Evolutionary conservation across 352 stramenopile genomes (phyloP).

Genomic region (Phytopythium chamaehyphon): DNA sequence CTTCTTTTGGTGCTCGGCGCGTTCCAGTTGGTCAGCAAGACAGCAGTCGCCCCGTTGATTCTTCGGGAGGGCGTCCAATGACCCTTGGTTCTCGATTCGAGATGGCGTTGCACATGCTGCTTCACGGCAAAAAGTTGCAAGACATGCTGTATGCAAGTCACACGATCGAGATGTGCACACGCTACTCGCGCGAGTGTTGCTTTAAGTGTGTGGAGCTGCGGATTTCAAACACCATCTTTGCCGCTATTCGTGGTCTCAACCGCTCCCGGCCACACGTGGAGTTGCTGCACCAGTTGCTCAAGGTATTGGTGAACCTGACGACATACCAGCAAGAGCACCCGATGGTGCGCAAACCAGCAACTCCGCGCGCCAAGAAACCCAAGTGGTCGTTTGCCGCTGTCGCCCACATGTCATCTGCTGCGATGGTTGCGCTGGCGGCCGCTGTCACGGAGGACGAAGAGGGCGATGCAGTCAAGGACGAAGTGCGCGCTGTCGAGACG

Average conservation of each 20-base stretch:
- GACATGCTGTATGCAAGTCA: slow-evolving; percentile 92
- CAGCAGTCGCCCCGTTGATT: slow-evolving; percentile 10
- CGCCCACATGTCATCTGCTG: slow-evolving; percentile 4
- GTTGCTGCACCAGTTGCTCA: slow-evolving; percentile 85
- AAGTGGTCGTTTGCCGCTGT: slow-evolving; percentile 7
- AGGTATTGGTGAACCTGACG: slow-evolving; percentile 87
- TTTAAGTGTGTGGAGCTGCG: slow-evolving; percentile 82
- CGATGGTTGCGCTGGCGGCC: slow-evolving; percentile 4
- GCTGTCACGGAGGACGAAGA: slow-evolving; percentile 3
- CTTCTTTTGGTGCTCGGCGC: background rate
- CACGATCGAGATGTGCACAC: slow-evolving; percentile 91
- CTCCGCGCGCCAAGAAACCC: slow-evolving; percentile 28
- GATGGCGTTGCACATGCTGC: slow-evolving; percentile 66
- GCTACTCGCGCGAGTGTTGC: slow-evolving; percentile 89
- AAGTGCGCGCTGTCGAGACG: slow-evolving; percentile 72
- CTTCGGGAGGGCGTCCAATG: slow-evolving; percentile 27
- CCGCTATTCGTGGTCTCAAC: slow-evolving; percentile 92
- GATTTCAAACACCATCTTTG: slow-evolving; percentile 89
- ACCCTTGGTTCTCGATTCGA: slow-evolving; percentile 60
- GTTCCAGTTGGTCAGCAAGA: background rate
- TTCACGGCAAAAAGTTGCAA: slow-evolving; percentile 82
- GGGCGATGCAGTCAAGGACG: slow-evolving; percentile 45
- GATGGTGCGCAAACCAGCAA: slow-evolving; percentile 21
- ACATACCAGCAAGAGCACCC: slow-evolving; percentile 45
- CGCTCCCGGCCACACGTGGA: slow-evolving; percentile 94